Evolutionary conservation across 768 basidiomycete genomes (phyloP), one percentile per base, ranked within the genome.

Genomic region (Tulasnella sp.): DNA sequence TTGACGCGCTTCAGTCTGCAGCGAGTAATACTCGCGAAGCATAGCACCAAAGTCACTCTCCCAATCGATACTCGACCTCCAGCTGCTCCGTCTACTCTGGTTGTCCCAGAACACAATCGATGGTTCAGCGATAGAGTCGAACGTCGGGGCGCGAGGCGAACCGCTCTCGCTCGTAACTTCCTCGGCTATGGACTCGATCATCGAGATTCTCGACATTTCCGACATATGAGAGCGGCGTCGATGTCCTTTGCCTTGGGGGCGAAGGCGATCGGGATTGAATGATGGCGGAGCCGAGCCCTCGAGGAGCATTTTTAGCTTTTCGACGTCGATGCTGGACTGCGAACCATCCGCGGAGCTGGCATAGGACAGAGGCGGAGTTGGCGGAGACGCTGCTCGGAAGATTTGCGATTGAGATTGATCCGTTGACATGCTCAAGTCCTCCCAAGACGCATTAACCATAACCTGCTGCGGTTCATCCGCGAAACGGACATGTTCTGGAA

Each of bases 121-220:
- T 9, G 42, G 69, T 9, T 42, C 69, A 1, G 69, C 29, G 22
- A 47, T 4, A n/a, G 44, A n/a, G 29, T 44, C 41, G 69, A 70
- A 70, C 42, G 32, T 70, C 35, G 69, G 47, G 17, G 40, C 69
- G 17, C 37, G 69, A 62, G 69, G 69, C 12, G 69, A 47, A 14
- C 80, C 83, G 32, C 37, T 70, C 7, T 44, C 29, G 16, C 44
- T 62, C 4, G 83, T 81, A 14, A 81, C 77, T 74, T 92, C 92
- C 76, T 93, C 91, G 71, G 91, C 84, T 63, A 93, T 92, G 0
- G 89, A 92, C 77, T 92, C 91, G 75, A 91, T 92, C 0, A 90
- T 84, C 0, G 91, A 92, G 11, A 37, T 0, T 86, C 81, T 4
- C 89, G 83, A 14, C 88, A 89, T 9, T 85, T 83, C 22, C 86